Percentiles rank a stretch among this genome's conserved stretches.
phyloP scores from a whole-genome alignment of 2,329 filamentous ascomycete species.

The Cladophialophora exuberans region DNA sequence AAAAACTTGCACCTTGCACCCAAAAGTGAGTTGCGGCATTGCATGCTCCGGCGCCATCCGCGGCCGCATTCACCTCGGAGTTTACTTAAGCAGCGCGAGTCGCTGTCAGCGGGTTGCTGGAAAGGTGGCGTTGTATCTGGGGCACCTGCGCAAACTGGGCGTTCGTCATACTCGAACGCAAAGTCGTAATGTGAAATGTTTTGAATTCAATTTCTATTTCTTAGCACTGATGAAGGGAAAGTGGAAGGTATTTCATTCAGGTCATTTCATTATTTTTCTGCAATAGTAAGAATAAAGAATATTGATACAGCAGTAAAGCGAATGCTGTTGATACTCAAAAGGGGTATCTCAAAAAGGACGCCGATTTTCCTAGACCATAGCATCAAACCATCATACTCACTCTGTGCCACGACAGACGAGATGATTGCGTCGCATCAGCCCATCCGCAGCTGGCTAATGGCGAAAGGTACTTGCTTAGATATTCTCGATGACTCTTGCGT shows the following conservation, averaged over 20 bases:
- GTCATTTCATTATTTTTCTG: conserved; percentile 6
- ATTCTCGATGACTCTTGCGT: conserved; percentile 80
- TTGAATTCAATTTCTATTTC: too few species aligned
- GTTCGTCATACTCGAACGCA: too few species aligned
- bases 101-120: neutral
- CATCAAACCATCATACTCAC: neutral
- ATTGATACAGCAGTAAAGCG: conserved; percentile 25
- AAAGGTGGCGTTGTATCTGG: neutral
- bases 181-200: too few species aligned
- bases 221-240: too few species aligned
- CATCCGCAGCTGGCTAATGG: neutral
- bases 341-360: conserved; percentile 24
- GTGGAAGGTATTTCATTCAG: conserved; percentile 4
- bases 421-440: neutral
- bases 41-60: neutral
- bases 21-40: too few species aligned
- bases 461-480: too few species aligned
- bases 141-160: too few species aligned
- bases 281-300: neutral
- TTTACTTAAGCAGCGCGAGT: neutral
- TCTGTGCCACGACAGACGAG: neutral
- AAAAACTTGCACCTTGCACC: too few species aligned
- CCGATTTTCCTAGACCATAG: conserved; percentile 2
- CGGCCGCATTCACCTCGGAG: neutral
- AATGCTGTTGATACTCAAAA: conserved; percentile 27